phyloP scores from a whole-genome alignment of 2,329 filamentous ascomycete species.

The Xylaria sp. region DNA sequence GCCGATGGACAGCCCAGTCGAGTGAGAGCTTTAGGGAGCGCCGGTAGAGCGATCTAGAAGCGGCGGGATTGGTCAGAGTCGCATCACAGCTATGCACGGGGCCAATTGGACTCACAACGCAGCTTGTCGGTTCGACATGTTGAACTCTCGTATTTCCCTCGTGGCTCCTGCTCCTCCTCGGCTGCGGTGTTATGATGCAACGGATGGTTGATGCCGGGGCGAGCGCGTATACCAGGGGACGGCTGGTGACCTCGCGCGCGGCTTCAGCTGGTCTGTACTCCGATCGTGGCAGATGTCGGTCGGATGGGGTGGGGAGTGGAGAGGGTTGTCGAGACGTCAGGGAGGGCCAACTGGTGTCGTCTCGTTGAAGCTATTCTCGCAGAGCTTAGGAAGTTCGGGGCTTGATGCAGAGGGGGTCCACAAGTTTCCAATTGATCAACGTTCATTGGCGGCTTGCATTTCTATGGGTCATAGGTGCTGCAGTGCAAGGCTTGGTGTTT shows the following conservation, averaged over 20 bases:
- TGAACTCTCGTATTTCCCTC: constrained; percentile 37
- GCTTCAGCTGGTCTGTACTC: background rate
- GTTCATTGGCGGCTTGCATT: constrained; percentile 28
- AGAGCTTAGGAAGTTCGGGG: constrained; percentile 26
- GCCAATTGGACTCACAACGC: constrained; percentile 58
- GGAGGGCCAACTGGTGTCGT: constrained; percentile 19
- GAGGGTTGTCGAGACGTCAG: constrained; percentile 11
- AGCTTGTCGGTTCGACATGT: constrained; percentile 61
- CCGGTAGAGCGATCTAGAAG: constrained; percentile 79
- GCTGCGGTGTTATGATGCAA: constrained; percentile 31
- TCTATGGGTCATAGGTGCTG: background rate
- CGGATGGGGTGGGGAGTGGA: background rate
- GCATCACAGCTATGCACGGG: background rate
- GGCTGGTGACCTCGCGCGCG: constrained; percentile 8
- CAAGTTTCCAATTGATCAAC: constrained; percentile 24
- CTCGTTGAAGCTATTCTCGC: constrained; percentile 33
- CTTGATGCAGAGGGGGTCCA: constrained; percentile 24
- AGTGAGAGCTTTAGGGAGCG: constrained; percentile 92
- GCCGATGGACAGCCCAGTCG: constrained; percentile 93
- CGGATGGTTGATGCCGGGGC: background rate
- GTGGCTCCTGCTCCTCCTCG: constrained; percentile 9
- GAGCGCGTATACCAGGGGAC: constrained; percentile 23
- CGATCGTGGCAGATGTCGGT: background rate
- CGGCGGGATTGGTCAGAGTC: constrained; percentile 36
- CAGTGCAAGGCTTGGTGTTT: background rate